Base-by-base conservation (phyloP, 192 early-diverging fungal species). In the Backusella macrospora region DNA sequence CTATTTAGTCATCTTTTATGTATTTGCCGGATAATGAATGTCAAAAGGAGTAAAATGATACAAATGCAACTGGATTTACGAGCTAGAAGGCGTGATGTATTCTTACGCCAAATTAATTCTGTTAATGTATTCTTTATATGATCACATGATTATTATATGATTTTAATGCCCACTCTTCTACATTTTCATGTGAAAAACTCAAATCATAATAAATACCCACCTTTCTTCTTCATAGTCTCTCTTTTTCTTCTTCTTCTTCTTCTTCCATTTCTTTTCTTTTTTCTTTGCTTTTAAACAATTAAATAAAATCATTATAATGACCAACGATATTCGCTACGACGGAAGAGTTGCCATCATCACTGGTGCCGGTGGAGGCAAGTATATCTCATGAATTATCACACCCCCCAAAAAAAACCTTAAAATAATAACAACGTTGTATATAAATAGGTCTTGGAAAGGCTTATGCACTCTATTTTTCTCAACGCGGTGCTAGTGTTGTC, bases 321-420 rank as follows among this genome's bases (percentile, higher is more conserved):
- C 69, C 14, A 47, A 55, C 72, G 85, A 82, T 71, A 82, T 94
- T 73, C 91, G 91, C 73, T 94, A 89, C 69, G 90, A 94, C 71
- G 85, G 85, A 82, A 89, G 92, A 77, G 96, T 97, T 38, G 97
- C 94, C 34, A 90, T 99, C 73, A 91, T 99, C 71, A 97, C 97
- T 43, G 97, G 97, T 68, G 97, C 95, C 66, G 97, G 97, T 77
- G 96, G 96, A 75, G 96, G 94, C 90, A 79, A 71, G 84, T 74
- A 39, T 13, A n/a, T 29, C 16, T 46, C 14, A 62, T 18, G 23
- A 15, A 52, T 38, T 13, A 37, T 42, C 16, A 18, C 29, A 34
- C n/a, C n/a, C n/a, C n/a, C n/a, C 29, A 34, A 34, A 34, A 34
- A 34, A 34, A 34, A 2, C 1, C 29, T 34, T 34, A 39, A n/a